phyloP scores from a whole-genome alignment of 2,329 filamentous ascomycete species.

The Epichloe gansuensis region DNA sequence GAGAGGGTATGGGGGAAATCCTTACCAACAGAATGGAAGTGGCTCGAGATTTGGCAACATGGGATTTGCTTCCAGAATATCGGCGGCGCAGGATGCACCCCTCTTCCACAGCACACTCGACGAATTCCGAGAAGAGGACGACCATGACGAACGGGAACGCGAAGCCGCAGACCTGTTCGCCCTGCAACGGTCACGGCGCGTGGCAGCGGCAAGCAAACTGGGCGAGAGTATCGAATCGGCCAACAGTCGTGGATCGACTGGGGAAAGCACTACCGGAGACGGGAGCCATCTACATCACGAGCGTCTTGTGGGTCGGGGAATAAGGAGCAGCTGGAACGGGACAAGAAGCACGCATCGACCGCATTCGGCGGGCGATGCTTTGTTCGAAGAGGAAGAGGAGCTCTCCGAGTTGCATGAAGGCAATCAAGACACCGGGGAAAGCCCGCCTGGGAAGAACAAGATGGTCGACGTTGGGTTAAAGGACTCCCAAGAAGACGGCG shows the following conservation, averaged over 20 bases:
- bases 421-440: constrained; percentile 15
- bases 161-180: constrained; percentile 93
- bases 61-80: constrained; percentile 65
- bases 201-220: constrained; percentile 72
- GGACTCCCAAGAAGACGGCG: constrained; percentile 49
- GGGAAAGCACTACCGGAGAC: constrained; percentile 16
- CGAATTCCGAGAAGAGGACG: constrained; percentile 84
- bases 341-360: constrained; percentile 28
- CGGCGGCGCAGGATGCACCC: constrained; percentile 64
- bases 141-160: constrained; percentile 77
- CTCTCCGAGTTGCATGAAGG: constrained; percentile 22
- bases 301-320: constrained; percentile 36
- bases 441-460: constrained; percentile 38
- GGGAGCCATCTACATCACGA: constrained; percentile 29
- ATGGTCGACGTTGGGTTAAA: constrained; percentile 75
- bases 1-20: constrained; percentile 48
- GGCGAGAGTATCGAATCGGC: constrained; percentile 70
- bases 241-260: constrained; percentile 26
- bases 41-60: constrained; percentile 59
- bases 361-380: constrained; percentile 15
- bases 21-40: constrained; percentile 65
- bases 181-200: constrained; percentile 74
- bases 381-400: constrained; percentile 31
- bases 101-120: constrained; percentile 89
- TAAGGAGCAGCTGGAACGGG: constrained; percentile 54